phyloP scores from a whole-genome alignment of 1,284 basidiomycete genomes.

The Leccinum griseonigrum region DNA sequence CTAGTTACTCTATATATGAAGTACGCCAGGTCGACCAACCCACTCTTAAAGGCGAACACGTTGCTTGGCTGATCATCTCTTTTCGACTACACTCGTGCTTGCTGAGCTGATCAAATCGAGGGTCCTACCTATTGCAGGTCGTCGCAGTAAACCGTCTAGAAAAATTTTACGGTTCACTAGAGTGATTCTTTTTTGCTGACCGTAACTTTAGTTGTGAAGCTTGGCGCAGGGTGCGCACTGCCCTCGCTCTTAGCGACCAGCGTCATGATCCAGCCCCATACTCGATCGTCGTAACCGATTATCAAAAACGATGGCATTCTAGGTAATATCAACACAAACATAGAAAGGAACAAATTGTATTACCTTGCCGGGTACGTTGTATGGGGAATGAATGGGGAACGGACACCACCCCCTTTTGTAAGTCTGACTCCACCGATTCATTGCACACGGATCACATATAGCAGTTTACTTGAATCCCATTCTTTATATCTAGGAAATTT shows the following conservation, averaged over 20 bases:
- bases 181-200: neutral
- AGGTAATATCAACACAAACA: slow-evolving; percentile 51
- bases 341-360: slow-evolving; percentile 44
- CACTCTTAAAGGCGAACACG: slow-evolving; percentile 53
- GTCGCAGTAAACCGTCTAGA: slow-evolving; percentile 15
- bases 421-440: slow-evolving; percentile 21
- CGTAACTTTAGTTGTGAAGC: slow-evolving; percentile 52
- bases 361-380: slow-evolving; percentile 45
- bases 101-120: slow-evolving; percentile 62
- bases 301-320: slow-evolving; percentile 61
- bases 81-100: slow-evolving; percentile 64
- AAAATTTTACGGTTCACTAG: neutral
- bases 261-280: slow-evolving; percentile 41
- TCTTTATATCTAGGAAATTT: slow-evolving; percentile 12
- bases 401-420: slow-evolving; percentile 48
- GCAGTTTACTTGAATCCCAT: neutral
- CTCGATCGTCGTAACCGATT: slow-evolving; percentile 61
- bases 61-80: slow-evolving; percentile 70
- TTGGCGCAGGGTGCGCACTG: slow-evolving; percentile 64
- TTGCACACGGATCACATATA: neutral
- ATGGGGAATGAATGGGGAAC: slow-evolving; percentile 65
- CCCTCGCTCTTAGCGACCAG: slow-evolving; percentile 60
- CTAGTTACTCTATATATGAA: slow-evolving; percentile 3
- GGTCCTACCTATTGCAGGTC: slow-evolving; percentile 35
- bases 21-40: neutral